These are phyloP conservation scores for Cladosporium phlei DNA, from an alignment of 2,329 filamentous ascomycete species.

Conservation along the genomic window DNA sequence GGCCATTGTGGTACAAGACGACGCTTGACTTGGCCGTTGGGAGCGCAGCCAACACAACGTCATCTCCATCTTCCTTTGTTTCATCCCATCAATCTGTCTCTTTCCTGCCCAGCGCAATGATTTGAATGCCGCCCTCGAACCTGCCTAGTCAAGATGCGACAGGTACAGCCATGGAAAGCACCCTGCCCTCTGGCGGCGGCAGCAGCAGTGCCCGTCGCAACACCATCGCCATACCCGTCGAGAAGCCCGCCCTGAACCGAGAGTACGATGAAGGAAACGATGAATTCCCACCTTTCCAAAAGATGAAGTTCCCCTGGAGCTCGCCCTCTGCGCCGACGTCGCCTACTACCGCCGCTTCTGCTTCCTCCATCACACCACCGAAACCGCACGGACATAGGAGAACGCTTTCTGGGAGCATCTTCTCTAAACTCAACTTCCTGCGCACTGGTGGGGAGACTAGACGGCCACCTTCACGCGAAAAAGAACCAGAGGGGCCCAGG, in stretches of 20 bases:
- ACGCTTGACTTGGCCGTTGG: too few relatives aligned
- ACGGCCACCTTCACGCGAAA: constrained; percentile 26
- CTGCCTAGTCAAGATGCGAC: constrained; percentile 7
- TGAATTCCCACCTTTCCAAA: constrained; percentile 13
- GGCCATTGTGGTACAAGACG: too few relatives aligned
- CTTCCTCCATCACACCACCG: constrained; percentile 10
- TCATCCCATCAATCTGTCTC: too few relatives aligned
- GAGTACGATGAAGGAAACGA: constrained; percentile 10
- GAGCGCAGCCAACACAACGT: too few relatives aligned
- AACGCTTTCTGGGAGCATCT: constrained; percentile 58
- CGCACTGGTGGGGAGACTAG: constrained; percentile 42
- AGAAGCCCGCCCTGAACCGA: not conserved
- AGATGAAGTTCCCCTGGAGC: constrained; percentile 27
- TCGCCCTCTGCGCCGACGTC: constrained; percentile 20
- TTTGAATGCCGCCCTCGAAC: constrained; percentile 8
- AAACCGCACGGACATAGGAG: constrained; percentile 41
- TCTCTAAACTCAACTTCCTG: constrained; percentile 67
- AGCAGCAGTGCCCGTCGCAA: constrained; percentile 10
- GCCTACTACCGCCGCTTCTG: constrained; percentile 11
- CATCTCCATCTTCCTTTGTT: too few relatives aligned
- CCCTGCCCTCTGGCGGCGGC: not conserved
- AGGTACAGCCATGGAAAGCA: constrained; percentile 7
- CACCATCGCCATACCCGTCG: constrained; percentile 9
- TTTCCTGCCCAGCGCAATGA: too few relatives aligned
- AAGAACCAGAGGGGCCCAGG: constrained; percentile 27